A percentile compares a stretch with the other conserved stretches of the same genome.
Conservation (phyloP, 2,329 filamentous ascomycete species). For the Aspergillus transmontanensis region DNA sequence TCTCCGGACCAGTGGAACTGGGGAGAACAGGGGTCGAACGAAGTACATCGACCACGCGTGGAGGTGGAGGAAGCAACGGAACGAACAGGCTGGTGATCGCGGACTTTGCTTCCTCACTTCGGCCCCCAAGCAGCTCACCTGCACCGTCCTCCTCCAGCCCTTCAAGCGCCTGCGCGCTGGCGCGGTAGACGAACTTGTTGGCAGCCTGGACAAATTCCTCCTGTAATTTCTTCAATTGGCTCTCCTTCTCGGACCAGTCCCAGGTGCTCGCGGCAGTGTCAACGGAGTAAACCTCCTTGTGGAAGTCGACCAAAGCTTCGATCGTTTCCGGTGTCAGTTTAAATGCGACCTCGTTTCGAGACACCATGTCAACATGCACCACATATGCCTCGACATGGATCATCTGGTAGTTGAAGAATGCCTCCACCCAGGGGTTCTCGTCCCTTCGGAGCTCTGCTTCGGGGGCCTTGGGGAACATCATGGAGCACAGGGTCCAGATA, state of each 20-base stretch:
- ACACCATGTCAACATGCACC: slow-evolving; percentile 98
- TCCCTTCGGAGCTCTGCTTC: slow-evolving; percentile 83
- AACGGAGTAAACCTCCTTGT: slow-evolving; percentile 92
- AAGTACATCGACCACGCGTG: slow-evolving; percentile 85
- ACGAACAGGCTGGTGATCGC: slow-evolving; percentile 82
- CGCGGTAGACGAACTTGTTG: slow-evolving; percentile 96
- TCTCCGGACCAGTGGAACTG: slow-evolving; percentile 72
- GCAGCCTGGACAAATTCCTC: slow-evolving; percentile 94
- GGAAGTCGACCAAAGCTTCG: slow-evolving; percentile 88
- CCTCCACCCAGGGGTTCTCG: slow-evolving; percentile 78
- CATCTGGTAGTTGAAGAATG: slow-evolving; percentile 89
- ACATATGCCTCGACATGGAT: slow-evolving; percentile 96
- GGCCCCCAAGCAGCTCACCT: slow-evolving; percentile 87
- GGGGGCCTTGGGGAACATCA: slow-evolving; percentile 90
- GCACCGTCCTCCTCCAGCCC: slow-evolving; percentile 95
- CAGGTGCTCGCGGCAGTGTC: slow-evolving; percentile 87
- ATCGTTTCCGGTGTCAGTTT: slow-evolving; percentile 96
- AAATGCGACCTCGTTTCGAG: slow-evolving; percentile 95
- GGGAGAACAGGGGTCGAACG: slow-evolving; percentile 83
- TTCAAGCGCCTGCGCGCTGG: slow-evolving; percentile 84
- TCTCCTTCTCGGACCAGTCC: slow-evolving; percentile 95
- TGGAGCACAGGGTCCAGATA: slow-evolving; percentile 90
- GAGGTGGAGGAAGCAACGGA: slow-evolving; percentile 81
- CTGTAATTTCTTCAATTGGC: slow-evolving; percentile 94
- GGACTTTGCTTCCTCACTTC: slow-evolving; percentile 90